A percentile compares a stretch with the other conserved stretches of the same genome.
These are phyloP conservation scores for Candida ortonii DNA, from an alignment of 805 yeast genomes.

Conservation along the genomic window DNA sequence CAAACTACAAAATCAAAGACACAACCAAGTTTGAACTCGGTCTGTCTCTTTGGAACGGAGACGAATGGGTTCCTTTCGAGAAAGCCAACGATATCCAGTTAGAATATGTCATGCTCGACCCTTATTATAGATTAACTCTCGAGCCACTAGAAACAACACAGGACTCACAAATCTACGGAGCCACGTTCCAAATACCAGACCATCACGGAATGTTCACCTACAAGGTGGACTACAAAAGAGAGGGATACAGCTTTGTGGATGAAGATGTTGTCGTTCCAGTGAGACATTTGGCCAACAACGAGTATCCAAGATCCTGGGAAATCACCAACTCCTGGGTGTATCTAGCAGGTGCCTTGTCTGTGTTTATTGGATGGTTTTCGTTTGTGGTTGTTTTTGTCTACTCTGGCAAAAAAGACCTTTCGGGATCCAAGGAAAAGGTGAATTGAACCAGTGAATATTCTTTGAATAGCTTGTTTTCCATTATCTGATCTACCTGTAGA, in stretches of 20 bases:
- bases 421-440: conserved; percentile 22
- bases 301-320: conserved; percentile 88
- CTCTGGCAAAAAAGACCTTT: conserved; percentile 23
- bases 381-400: conserved; percentile 68
- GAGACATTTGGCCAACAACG: conserved; percentile 94
- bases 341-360: conserved; percentile 64
- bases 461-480: too few relatives aligned
- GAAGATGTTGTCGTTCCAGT: conserved; percentile 74
- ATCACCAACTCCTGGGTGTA: conserved; percentile 94
- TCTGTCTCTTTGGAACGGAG: conserved; percentile 44
- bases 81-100: conserved; percentile 66
- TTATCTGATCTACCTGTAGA: too few relatives aligned
- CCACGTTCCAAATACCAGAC: conserved; percentile 77
- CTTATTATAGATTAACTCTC: conserved; percentile 81
- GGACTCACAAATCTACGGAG: conserved; percentile 48
- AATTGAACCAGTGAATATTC: conserved; percentile 9
- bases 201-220: conserved; percentile 97
- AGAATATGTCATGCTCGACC: conserved; percentile 87
- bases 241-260: conserved; percentile 66
- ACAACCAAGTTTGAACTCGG: conserved; percentile 55
- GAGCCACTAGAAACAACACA: conserved; percentile 37
- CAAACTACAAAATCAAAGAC: conserved; percentile 71
- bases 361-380: conserved; percentile 70
- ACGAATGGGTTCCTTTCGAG: conserved; percentile 66
- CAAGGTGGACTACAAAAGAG: conserved; percentile 70